Percentiles rank a stretch among this genome's conserved stretches.
Evolutionary conservation across 129 eudicot genomes (phyloP).

Genomic region (Flaveria bidentis): DNA sequence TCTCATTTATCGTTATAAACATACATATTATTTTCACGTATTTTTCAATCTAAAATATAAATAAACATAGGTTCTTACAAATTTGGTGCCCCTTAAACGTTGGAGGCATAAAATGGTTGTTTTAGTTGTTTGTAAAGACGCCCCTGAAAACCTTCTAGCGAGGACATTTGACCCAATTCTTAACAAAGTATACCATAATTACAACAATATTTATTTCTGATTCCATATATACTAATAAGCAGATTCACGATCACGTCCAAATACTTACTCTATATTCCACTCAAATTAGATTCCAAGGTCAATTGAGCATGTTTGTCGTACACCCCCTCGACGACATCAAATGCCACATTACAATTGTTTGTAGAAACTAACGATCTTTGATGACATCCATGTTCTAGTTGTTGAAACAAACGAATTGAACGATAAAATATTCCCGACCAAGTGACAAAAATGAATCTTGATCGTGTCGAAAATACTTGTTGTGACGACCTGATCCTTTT

Average conservation of each 20-base stretch:
- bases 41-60: too few relatives aligned
- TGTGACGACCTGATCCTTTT: not conserved
- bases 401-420: not conserved
- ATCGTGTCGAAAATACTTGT: not conserved
- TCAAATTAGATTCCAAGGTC: not conserved
- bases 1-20: too few relatives aligned
- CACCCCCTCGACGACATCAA: constrained; percentile 28
- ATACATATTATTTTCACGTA: too few relatives aligned
- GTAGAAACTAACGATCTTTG: constrained; percentile 1
- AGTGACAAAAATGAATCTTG: not conserved
- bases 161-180: too few relatives aligned
- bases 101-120: too few relatives aligned
- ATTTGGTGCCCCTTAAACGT: too few relatives aligned
- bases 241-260: not conserved
- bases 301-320: not conserved
- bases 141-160: too few relatives aligned
- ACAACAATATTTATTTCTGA: not conserved
- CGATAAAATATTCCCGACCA: not conserved
- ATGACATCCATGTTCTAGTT: constrained; percentile 6
- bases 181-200: too few relatives aligned
- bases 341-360: not conserved
- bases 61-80: too few relatives aligned
- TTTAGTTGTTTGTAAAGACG: too few relatives aligned
- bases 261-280: not conserved
- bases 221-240: not conserved